Evolutionary conservation across 495 filamentous ascomycete species (phyloP).

Genomic region (Lasiosphaeria hispida): DNA sequence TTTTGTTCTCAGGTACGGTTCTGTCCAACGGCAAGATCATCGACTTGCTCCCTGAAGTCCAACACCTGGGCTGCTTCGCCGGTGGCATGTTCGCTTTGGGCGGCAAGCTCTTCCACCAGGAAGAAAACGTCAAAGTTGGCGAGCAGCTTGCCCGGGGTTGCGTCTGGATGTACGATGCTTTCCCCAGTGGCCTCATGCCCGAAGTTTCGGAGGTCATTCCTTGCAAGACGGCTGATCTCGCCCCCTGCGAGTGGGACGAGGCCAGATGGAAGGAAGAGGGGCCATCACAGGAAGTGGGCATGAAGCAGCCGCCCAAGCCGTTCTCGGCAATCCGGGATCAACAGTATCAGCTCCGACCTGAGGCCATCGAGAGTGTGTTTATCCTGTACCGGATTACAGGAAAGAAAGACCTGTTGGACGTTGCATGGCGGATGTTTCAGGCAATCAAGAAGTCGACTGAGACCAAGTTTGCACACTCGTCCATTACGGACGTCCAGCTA

Average conservation of each 20-base stretch:
- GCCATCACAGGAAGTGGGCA: slow-evolving; percentile 27
- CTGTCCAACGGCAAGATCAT: slow-evolving; percentile 22
- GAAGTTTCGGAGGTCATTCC: slow-evolving; percentile 60
- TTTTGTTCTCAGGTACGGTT: slow-evolving; percentile 61
- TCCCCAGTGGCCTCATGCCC: slow-evolving; percentile 83
- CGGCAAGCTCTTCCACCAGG: slow-evolving; percentile 66
- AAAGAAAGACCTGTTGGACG: slow-evolving; percentile 59
- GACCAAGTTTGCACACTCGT: slow-evolving; percentile 58
- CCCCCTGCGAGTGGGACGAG: slow-evolving; percentile 29
- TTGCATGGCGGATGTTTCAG: slow-evolving; percentile 76
- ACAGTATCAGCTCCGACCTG: slow-evolving; percentile 53
- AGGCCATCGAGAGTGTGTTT: slow-evolving; percentile 73
- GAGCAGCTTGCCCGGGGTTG: slow-evolving; percentile 84
- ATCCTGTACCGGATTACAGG: slow-evolving; percentile 75
- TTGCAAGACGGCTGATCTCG: slow-evolving; percentile 44
- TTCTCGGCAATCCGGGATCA: slow-evolving; percentile 34
- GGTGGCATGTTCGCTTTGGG: slow-evolving; percentile 93
- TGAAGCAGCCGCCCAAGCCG: slow-evolving; percentile 56
- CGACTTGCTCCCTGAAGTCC: slow-evolving; percentile 37
- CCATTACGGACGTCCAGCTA: slow-evolving; percentile 50
- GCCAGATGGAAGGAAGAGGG: slow-evolving; percentile 20
- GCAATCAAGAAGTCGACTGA: slow-evolving; percentile 59
- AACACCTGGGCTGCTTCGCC: slow-evolving; percentile 69
- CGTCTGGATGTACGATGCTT: slow-evolving; percentile 83
- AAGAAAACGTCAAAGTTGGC: slow-evolving; percentile 72